phyloP scores from a whole-genome alignment of 2,329 filamentous ascomycete species.

The Claviceps monticola region DNA sequence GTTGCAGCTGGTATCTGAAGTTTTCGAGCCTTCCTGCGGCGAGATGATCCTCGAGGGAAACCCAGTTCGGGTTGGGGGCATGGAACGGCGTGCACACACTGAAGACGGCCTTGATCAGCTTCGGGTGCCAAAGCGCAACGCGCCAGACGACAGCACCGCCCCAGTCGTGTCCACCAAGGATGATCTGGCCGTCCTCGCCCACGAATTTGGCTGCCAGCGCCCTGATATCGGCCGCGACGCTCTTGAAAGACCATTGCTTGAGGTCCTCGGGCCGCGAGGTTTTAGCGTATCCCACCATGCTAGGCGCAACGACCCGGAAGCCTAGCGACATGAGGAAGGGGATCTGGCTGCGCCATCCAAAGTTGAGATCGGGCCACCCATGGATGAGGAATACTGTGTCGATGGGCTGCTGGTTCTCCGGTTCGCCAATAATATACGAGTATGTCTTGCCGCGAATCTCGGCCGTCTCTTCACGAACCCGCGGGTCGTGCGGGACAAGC shows the following conservation, averaged over 20 bases:
- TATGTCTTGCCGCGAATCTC: conserved; percentile 58
- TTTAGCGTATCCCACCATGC: conserved; percentile 75
- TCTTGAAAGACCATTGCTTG: conserved; percentile 56
- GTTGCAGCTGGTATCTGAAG: conserved; percentile 75
- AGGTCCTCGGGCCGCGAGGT: conserved; percentile 54
- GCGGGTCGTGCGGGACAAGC: conserved; percentile 50
- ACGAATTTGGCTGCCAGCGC: conserved; percentile 48
- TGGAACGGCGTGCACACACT: conserved; percentile 66
- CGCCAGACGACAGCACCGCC: conserved; percentile 69
- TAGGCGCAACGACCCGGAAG: conserved; percentile 68
- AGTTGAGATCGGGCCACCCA: conserved; percentile 71
- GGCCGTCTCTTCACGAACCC: conserved; percentile 50
- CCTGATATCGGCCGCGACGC: conserved; percentile 59
- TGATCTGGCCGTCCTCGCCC: conserved; percentile 39
- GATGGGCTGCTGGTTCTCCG: conserved; percentile 24
- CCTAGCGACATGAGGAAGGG: conserved; percentile 58
- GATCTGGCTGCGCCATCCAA: conserved; percentile 85
- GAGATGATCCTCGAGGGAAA: conserved; percentile 47
- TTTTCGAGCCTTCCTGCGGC: conserved; percentile 42
- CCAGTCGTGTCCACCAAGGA: conserved; percentile 90
- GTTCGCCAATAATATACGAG: conserved; percentile 45
- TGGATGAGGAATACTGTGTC: conserved; percentile 46
- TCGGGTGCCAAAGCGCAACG: conserved; percentile 57
- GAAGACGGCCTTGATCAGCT: conserved; percentile 62
- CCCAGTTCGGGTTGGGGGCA: conserved; percentile 37